These are phyloP conservation scores for Taphrina pruni DNA, from an alignment of 1,139 yeast species.

Conservation along the genomic window DNA sequence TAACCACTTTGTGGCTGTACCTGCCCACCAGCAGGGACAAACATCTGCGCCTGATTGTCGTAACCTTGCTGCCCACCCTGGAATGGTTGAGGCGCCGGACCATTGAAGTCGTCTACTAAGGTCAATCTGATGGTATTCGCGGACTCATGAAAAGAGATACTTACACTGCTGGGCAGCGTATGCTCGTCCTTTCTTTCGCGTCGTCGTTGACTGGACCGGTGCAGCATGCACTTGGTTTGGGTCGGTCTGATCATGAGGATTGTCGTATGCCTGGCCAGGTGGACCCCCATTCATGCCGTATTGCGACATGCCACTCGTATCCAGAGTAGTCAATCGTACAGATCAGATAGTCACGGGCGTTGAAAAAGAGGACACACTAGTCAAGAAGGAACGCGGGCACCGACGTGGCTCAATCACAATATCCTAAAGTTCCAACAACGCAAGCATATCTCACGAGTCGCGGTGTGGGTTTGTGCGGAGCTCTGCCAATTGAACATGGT, in stretches of 20 bases:
- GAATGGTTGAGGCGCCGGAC: constrained; percentile 26
- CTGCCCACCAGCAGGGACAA: constrained; percentile 30
- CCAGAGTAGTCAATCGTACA: neutral
- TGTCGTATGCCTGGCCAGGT: constrained; percentile 13
- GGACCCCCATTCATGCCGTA: constrained; percentile 28
- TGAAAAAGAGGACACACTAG: neutral
- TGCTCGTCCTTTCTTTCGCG: constrained; percentile 39
- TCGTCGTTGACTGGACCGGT: constrained; percentile 20
- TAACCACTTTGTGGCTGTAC: constrained; percentile 4
- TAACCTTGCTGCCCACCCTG: constrained; percentile 21
- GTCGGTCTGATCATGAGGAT: constrained; percentile 18
- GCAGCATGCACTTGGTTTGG: constrained; percentile 7
- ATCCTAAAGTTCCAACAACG: constrained; percentile 14
- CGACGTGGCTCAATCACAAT: constrained; percentile 14
- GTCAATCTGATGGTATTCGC: neutral
- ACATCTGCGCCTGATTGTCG: constrained; percentile 34
- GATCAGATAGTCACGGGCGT: neutral
- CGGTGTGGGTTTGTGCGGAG: constrained; percentile 10
- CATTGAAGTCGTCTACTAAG: constrained; percentile 35
- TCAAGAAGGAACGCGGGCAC: neutral
- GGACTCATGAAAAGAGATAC: neutral
- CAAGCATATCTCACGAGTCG: constrained; percentile 19
- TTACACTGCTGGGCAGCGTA: constrained; percentile 40
- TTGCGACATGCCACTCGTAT: constrained; percentile 31
- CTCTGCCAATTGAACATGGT: neutral